phyloP scores from a whole-genome alignment of 208 protist genomes.

The Phytomonas francai region DNA sequence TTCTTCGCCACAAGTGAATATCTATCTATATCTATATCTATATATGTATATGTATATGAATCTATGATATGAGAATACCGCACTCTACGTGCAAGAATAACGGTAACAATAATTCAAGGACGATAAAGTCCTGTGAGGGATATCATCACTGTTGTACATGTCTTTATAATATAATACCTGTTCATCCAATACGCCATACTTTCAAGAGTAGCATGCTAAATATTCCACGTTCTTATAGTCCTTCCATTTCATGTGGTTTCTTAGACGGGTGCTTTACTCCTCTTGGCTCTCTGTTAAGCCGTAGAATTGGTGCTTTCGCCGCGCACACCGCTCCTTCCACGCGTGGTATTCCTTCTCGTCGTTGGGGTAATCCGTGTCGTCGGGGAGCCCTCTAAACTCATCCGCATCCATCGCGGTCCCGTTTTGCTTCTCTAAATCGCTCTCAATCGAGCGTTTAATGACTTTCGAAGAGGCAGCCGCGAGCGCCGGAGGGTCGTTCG shows the following conservation, averaged over 20 bases:
- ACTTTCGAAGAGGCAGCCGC: background rate
- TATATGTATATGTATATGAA: background rate
- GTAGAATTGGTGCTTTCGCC: background rate
- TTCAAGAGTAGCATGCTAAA: too few relatives aligned
- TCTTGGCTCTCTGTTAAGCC: too few relatives aligned
- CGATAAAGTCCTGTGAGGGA: too few relatives aligned
- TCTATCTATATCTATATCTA: slow-evolving; percentile 12
- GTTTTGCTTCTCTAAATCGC: slow-evolving; percentile 13
- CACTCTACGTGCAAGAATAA: background rate
- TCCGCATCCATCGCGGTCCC: slow-evolving; percentile 13
- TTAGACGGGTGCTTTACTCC: too few relatives aligned
- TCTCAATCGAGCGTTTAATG: slow-evolving; percentile 8
- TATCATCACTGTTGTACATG: too few relatives aligned
- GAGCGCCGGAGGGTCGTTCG: background rate
- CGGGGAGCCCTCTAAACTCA: slow-evolving; percentile 23
- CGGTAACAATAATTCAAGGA: background rate
- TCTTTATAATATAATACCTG: too few relatives aligned
- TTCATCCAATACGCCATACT: too few relatives aligned
- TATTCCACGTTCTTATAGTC: too few relatives aligned
- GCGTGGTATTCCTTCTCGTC: slow-evolving; percentile 41
- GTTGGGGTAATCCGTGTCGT: slow-evolving; percentile 57
- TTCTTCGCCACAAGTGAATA: slow-evolving; percentile 4
- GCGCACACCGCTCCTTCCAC: slow-evolving; percentile 36
- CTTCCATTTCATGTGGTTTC: too few relatives aligned
- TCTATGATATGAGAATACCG: slow-evolving; percentile 5